Evolutionary conservation across 116 monocot genomes (phyloP), one percentile per base, ranked within the genome.

Genomic region (Iris pallida): DNA sequence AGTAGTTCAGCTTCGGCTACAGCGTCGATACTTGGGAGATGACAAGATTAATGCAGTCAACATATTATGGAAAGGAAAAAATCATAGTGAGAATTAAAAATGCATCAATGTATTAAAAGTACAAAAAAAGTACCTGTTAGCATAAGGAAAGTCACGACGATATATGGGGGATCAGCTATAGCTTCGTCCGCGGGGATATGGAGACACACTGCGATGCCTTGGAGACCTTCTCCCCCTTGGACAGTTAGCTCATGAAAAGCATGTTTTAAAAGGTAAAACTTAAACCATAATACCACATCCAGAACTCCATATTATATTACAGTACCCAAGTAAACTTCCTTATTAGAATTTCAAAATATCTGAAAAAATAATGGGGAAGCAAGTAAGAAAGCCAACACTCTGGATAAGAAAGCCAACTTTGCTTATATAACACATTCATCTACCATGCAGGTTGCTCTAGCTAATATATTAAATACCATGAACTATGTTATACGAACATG

Each of bases 151-250:
- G 42, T 79, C 74, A 16, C 64, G 65, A 4, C 16, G 52, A 67
- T 75, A 79, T 3, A 69, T 55, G 61, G 92, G 92, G 53, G 88
- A 92, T 63, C 59, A 83, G 74, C 92, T 87, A 47, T 78, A 78
- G 63, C 83, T 86, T 59, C 75, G 83, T 2, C 75, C 30, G 48
- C 79, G 88, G 4, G 83, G 67, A 41, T 30, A 30, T 30, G 67
- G 67, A n/a, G 67, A 72, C 68, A 73, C 49, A 42, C 72, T 82
- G 8, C 69, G 76, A 8, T 73, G 76, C 20, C 80, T 65, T 60
- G 75, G 74, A 43, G 86, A 82, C 12, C 84, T 77, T 30, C 30
- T 30, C 30, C 70, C 78, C 53, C 71, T 79, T 59, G 88, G 88
- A 72, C 85, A 82, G 63, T 30, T 76, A 79, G 55, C 87, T 87